Percentiles rank a stretch among this genome's conserved stretches.
phyloP scores from a whole-genome alignment of 1,284 basidiomycete genomes.

The Dichomitus squalens region DNA sequence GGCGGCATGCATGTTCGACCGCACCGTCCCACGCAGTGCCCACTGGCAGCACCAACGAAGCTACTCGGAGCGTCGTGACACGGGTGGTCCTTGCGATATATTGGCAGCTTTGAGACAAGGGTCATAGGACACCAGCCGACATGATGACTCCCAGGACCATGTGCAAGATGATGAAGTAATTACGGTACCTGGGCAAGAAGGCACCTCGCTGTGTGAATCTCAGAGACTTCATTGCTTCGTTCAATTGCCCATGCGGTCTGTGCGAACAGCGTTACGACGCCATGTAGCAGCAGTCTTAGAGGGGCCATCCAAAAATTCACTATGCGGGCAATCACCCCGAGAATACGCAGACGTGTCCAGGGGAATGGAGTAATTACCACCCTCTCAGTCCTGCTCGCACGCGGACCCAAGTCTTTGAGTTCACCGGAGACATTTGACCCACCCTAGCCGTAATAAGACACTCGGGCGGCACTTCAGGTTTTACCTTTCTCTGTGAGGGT shows the following conservation, averaged over 20 bases:
- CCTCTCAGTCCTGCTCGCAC: not conserved
- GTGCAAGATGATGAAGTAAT: not conserved
- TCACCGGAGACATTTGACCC: not conserved
- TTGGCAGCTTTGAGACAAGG: too few relatives aligned
- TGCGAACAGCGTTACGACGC: not conserved
- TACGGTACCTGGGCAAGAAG: too few relatives aligned
- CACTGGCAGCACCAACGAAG: too few relatives aligned
- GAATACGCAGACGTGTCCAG: not conserved
- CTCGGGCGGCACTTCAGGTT: not conserved
- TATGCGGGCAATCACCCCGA: not conserved
- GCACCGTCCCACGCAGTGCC: too few relatives aligned
- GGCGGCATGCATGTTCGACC: too few relatives aligned
- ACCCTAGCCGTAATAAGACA: not conserved
- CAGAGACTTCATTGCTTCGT: too few relatives aligned
- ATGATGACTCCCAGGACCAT: too few relatives aligned
- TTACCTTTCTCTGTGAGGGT: constrained; percentile 1
- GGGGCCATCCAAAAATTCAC: not conserved
- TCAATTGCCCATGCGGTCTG: not conserved
- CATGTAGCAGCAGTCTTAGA: not conserved
- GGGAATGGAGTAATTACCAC: not conserved
- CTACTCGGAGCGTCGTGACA: too few relatives aligned
- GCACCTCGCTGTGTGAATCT: too few relatives aligned
- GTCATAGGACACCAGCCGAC: too few relatives aligned
- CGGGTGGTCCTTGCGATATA: too few relatives aligned
- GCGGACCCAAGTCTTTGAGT: not conserved